Evolutionary conservation across 1,284 basidiomycete species (phyloP), one percentile per base, ranked within the genome.

Genomic region (Volvariella surrecta): DNA sequence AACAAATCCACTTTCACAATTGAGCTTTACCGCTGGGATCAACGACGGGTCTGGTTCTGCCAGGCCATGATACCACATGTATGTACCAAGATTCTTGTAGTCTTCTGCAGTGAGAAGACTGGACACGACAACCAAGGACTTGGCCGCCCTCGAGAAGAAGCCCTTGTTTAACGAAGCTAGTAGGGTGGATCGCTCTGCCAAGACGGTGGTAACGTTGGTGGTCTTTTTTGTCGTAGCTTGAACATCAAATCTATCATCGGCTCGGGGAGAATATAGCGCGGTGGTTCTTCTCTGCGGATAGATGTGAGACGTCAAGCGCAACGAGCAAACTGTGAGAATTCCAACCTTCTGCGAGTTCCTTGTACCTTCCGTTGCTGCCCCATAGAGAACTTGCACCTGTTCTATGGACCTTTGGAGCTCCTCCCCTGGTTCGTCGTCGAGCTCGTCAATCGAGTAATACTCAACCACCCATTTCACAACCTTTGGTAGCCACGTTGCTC

Each of bases 121-220:
- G 3, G 76, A 81, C 43, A 84, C 61, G 2, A 73, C 60, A 4
- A 85, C 82, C 8, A 85, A 61, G 7, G 85, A 62, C 46, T 76
- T 73, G 49, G 82, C 59, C 1, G 67, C 61, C 44, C 70, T 73
- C 10, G 63, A 56, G 1, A 63, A 49, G 37, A 77, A 67, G 7
- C 71, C 71, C 44, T 67, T 69, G 0, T 64, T 53, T 4, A 81
- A 52, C 0, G 67, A 67, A 11, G 57, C 57, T 17, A 82, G 45
- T 4, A 76, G 52, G 17, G 59, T 52, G 20, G 61, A 50, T 41
- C 69, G 65, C 39, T 67, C 56, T 6, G 54, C 54, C 10, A 73
- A 60, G 9, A 57, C 44, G 39, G 58, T 50, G 39, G 58, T 50
- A 31, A 68, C 50, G 48, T 60, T 55, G 46, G 59, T 42, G 19